Evolutionary conservation across 208 protist genomes (phyloP).

Genomic region (Tetramitus jugosus): DNA sequence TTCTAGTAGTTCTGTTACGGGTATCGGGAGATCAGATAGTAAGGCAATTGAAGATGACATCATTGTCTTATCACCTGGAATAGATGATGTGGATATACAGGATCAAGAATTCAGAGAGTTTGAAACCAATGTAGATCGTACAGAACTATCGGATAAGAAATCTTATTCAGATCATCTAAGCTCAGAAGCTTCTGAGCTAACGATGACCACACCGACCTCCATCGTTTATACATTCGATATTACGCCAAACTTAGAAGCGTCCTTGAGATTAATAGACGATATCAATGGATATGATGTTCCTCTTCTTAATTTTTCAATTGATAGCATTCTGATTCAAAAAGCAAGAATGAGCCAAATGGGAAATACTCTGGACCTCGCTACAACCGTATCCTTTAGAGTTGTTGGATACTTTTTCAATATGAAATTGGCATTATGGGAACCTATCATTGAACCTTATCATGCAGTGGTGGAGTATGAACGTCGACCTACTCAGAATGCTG

Average conservation of each 20-base stretch:
- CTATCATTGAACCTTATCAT: constrained; percentile 1
- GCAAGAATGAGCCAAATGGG: not conserved
- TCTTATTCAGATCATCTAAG: too few species aligned
- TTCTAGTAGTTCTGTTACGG: too few species aligned
- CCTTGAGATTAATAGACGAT: not conserved
- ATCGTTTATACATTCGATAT: too few species aligned
- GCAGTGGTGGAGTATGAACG: not conserved
- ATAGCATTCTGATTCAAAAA: not conserved
- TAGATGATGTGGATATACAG: not conserved
- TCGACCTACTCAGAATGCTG: not conserved
- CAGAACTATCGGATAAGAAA: too few species aligned
- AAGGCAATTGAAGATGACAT: not conserved
- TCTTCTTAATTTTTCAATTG: not conserved
- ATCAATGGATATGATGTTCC: not conserved
- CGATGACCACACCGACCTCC: too few species aligned
- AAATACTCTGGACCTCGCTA: not conserved
- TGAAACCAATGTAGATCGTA: not conserved
- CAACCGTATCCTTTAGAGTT: not conserved
- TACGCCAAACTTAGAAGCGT: too few species aligned
- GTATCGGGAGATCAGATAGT: too few species aligned
- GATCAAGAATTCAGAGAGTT: too few species aligned
- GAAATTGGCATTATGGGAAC: constrained; percentile 12
- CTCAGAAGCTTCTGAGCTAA: too few species aligned
- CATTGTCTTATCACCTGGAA: not conserved
- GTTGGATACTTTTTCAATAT: not conserved